Base-by-base conservation (phyloP, 805 yeast species). In the Yarrowia yakushimensis region DNA sequence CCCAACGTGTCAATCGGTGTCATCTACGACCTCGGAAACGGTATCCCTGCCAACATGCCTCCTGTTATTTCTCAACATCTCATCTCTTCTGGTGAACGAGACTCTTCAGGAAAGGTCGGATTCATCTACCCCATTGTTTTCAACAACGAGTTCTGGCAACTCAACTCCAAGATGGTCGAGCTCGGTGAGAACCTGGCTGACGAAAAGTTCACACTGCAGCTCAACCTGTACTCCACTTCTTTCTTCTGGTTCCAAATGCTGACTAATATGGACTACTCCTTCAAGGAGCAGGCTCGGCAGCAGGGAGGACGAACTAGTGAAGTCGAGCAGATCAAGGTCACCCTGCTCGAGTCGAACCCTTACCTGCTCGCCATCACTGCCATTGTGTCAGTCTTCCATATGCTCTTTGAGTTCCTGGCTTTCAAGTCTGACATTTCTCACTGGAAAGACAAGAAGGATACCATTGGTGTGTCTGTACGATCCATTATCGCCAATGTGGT, bases 391-490 rank as follows among this genome's bases (percentile, higher is more conserved):
- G 15, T 76, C 1, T 60, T 76, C 43, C 80, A 77, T 62, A 69
- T 74, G n/a, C 23, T 77, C 22, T 70, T 76, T 60, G 79, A 76
- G 63, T 71, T 77, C 52, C 68, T 77, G 42, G 80, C 80, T 2
- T 77, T 77, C 69, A 77, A 77, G 65, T 75, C 69, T 61, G 79
- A 77, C 60, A 76, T 76, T 18, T 71, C 77, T 1, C 79, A 76
- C 66, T 76, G 78, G 78, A 72, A 66, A 46, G 70, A 73, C 63
- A 76, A 75, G 67, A 75, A 74, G 67, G 76, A 76, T 63, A 75
- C 74, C 41, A 72, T 75, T 48, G 79, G 79, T 39, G 73, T 76
- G 45, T 73, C 77, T 39, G 74, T 76, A 34, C 72, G 78, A 33
- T 69, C 78, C 1, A 74, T 77, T 28, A 64, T 76, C 18, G 77